These are phyloP conservation scores for Phaffia rhodozyma DNA, from an alignment of 1,284 basidiomycete species.

Conservation along the genomic window DNA sequence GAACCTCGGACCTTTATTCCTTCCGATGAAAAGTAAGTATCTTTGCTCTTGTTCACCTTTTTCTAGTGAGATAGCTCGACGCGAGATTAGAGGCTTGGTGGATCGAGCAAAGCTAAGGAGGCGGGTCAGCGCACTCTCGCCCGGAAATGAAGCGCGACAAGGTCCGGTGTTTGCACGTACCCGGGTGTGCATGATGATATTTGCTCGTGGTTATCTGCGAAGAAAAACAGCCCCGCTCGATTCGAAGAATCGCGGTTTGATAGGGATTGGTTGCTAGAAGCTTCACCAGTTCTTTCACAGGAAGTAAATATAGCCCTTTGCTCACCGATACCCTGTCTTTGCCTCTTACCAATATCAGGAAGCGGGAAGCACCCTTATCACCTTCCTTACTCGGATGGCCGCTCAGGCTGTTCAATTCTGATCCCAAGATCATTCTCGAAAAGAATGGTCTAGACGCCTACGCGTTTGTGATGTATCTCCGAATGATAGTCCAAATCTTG, in stretches of 20 bases:
- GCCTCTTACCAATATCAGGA: constrained; percentile 36
- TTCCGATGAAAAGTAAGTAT: constrained; percentile 27
- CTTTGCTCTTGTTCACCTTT: constrained; percentile 18
- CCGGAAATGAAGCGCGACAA: not conserved
- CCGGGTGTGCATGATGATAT: too few relatives aligned
- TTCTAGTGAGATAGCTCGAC: not conserved
- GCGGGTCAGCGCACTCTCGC: constrained; percentile 28
- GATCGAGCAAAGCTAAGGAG: constrained; percentile 19
- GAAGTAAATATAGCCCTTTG: too few relatives aligned
- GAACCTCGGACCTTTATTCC: constrained; percentile 60
- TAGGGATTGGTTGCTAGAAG: too few relatives aligned
- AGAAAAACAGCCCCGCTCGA: too few relatives aligned
- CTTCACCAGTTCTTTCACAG: too few relatives aligned
- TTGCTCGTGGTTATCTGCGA: too few relatives aligned
- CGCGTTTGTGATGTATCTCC: constrained; percentile 56
- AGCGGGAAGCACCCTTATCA: constrained; percentile 44
- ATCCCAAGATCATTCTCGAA: constrained; percentile 38
- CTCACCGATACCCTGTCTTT: too few relatives aligned
- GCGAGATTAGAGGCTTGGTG: too few relatives aligned
- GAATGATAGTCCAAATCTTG: constrained; percentile 53
- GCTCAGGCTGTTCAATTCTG: constrained; percentile 39
- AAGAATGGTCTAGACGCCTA: constrained; percentile 56
- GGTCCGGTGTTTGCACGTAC: too few relatives aligned
- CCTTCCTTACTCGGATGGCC: constrained; percentile 48
- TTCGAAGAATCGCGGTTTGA: too few relatives aligned